These are phyloP conservation scores for Coemansia sp. DNA, from an alignment of 192 early-diverging fungal genomes.

Conservation along the genomic window DNA sequence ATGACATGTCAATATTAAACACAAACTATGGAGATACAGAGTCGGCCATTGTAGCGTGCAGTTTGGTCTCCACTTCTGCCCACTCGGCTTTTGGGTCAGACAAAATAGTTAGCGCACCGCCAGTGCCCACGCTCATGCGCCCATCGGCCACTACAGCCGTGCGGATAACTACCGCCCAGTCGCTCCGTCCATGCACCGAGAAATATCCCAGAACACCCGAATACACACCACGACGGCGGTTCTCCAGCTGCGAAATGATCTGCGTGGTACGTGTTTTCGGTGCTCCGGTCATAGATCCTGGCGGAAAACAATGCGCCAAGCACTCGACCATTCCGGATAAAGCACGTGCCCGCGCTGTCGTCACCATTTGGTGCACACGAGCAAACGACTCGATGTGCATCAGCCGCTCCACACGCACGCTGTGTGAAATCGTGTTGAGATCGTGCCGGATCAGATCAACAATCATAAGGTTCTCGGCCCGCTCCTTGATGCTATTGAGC, in stretches of 20 bases:
- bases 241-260: constrained; percentile 74
- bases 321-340: constrained; percentile 65
- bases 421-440: constrained; percentile 64
- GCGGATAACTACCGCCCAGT: constrained; percentile 89
- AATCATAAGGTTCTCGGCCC: constrained; percentile 97
- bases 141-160: constrained; percentile 66
- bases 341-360: constrained; percentile 73
- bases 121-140: constrained; percentile 79
- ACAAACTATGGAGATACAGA: too few relatives aligned
- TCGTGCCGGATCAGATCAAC: constrained; percentile 97
- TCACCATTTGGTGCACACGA: constrained; percentile 90
- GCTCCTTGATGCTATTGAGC: constrained; percentile 78
- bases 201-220: constrained; percentile 91
- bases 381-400: constrained; percentile 90
- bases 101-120: constrained; percentile 89
- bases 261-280: constrained; percentile 86
- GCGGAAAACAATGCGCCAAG: constrained; percentile 81
- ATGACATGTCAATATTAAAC: too few relatives aligned
- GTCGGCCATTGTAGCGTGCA: constrained; percentile 15
- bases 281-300: constrained; percentile 97
- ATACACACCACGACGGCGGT: constrained; percentile 71
- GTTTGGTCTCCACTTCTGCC: constrained; percentile 84
- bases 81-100: constrained; percentile 85
- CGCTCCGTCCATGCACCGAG: constrained; percentile 59
- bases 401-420: constrained; percentile 74